phyloP scores from a whole-genome alignment of 139 green algal species.

The Chlamydomonas applanata region DNA sequence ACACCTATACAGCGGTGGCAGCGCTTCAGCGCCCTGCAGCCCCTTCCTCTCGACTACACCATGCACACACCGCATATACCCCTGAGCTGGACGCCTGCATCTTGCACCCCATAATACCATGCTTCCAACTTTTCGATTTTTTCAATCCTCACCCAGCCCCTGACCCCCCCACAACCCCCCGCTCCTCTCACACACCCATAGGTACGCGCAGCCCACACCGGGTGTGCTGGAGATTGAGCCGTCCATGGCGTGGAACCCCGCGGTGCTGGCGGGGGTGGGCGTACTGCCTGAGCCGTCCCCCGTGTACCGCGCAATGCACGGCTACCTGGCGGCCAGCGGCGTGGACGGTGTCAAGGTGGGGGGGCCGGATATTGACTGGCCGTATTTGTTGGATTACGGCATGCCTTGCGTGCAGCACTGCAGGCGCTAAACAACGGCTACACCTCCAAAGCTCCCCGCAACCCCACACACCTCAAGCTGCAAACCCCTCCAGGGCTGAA shows the following conservation, averaged over 20 bases:
- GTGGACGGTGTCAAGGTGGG: constrained; percentile 93
- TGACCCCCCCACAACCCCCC: not conserved
- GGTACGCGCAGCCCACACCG: constrained; percentile 8
- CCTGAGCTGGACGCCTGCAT: no score
- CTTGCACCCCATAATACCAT: no score
- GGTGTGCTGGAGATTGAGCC: constrained; percentile 77
- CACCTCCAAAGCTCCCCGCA: no score
- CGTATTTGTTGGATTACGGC: not conserved
- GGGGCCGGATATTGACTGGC: not conserved
- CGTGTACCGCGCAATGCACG: constrained; percentile 91
- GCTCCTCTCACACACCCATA: not conserved
- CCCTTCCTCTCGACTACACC: not conserved
- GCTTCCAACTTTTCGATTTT: no score
- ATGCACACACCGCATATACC: no score
- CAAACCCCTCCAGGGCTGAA: not conserved
- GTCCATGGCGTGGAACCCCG: constrained; percentile 70
- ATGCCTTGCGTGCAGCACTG: no score
- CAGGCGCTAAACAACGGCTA: no score
- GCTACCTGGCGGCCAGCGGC: constrained; percentile 74
- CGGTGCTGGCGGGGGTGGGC: constrained; percentile 74
- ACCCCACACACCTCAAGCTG: no score
- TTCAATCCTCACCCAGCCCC: not conserved
- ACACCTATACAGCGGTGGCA: no score
- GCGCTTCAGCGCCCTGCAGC: no score
- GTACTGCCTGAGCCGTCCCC: constrained; percentile 55